These are phyloP conservation scores for Fraxinus americana DNA, from an alignment of 257 asterid genomes.

Conservation along the genomic window DNA sequence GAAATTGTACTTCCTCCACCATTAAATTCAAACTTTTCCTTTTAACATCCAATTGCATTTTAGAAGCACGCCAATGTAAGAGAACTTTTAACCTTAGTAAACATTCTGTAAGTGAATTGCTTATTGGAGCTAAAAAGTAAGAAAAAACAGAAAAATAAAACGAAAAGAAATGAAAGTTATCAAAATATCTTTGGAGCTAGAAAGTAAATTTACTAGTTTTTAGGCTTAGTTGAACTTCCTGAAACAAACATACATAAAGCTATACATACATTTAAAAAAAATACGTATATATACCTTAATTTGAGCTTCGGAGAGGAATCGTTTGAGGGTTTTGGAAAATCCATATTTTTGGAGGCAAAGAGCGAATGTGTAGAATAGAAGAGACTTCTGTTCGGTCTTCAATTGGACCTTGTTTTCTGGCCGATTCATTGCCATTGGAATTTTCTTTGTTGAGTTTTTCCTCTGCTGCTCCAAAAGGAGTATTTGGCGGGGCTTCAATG, in stretches of 20 bases:
- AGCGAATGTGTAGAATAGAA: slow-evolving; percentile 44
- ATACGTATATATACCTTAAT: slow-evolving; percentile 37
- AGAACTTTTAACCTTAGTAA: background rate
- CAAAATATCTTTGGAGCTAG: background rate
- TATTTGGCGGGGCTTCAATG: slow-evolving; percentile 61
- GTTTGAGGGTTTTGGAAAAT: slow-evolving; percentile 53
- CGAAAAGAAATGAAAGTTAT: too few species aligned
- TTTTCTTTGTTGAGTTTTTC: slow-evolving; percentile 15
- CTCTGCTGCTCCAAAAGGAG: slow-evolving; percentile 41
- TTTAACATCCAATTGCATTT: slow-evolving; percentile 3
- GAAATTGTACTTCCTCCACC: slow-evolving; percentile 6
- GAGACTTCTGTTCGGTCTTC: slow-evolving; percentile 42
- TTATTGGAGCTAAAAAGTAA: too few species aligned
- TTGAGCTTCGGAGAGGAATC: slow-evolving; percentile 50
- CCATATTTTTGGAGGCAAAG: slow-evolving; percentile 54
- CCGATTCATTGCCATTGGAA: slow-evolving; percentile 31
- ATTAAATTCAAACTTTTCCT: background rate
- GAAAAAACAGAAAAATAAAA: too few species aligned
- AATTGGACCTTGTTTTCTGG: slow-evolving; percentile 12
- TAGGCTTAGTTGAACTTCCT: background rate
- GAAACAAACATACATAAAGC: background rate
- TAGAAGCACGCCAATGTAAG: too few species aligned
- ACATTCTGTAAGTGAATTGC: background rate
- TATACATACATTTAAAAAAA: background rate
- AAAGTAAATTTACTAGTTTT: background rate